phyloP scores from a whole-genome alignment of 1,284 basidiomycete species.

The Inonotus hispidus region DNA sequence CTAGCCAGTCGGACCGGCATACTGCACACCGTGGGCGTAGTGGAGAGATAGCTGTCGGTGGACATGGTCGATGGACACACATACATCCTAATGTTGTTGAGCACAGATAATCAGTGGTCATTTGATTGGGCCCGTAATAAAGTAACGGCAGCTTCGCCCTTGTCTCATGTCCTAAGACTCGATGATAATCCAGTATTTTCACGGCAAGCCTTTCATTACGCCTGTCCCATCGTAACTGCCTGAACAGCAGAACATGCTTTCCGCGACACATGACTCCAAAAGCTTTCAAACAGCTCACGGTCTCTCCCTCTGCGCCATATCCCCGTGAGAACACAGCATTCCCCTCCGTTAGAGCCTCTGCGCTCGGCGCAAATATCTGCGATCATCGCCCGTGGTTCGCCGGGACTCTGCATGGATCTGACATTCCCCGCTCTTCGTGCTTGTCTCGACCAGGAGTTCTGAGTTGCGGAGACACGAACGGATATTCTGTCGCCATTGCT shows the following conservation, averaged over 20 bases:
- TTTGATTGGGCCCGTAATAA: no score
- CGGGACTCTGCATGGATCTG: neutral
- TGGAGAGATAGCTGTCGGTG: no score
- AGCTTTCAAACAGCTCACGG: constrained; percentile 57
- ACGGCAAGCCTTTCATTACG: no score
- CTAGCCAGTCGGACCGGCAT: no score
- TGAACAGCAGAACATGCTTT: constrained; percentile 28
- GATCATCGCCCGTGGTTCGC: neutral
- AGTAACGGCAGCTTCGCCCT: no score
- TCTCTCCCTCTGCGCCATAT: constrained; percentile 65
- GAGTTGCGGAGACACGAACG: constrained; percentile 38
- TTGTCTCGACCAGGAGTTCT: constrained; percentile 72
- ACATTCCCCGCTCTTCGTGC: constrained; percentile 47
- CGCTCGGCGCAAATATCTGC: neutral
- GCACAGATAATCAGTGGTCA: no score
- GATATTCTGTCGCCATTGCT: neutral
- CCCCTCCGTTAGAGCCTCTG: constrained; percentile 13
- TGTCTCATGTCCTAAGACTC: no score
- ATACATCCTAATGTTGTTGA: no score
- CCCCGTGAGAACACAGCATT: constrained; percentile 35
- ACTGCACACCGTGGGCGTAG: no score
- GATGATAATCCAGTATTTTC: no score
- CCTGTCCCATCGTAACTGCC: no score
- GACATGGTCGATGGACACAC: no score
- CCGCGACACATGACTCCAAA: constrained; percentile 53